Percentiles rank a stretch among this genome's conserved stretches.
Evolutionary conservation across 1,139 yeast species (phyloP).

Genomic region (Oligophagozyma castellii): DNA sequence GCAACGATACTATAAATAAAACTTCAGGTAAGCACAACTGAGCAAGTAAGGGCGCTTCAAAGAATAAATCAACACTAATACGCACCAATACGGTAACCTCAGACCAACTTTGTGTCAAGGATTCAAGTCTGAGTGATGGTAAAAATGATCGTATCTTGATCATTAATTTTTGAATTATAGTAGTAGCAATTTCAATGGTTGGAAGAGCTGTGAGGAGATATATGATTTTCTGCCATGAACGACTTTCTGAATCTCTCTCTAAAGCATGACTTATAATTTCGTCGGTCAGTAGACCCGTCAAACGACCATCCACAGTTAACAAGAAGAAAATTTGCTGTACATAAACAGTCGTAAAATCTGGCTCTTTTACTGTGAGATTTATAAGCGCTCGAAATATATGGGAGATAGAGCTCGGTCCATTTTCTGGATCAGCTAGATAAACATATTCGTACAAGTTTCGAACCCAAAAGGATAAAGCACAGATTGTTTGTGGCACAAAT

Average conservation of each 20-base stretch:
- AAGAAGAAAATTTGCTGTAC: conserved; percentile 61
- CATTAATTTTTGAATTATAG: conserved; percentile 41
- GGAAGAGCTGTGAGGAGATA: conserved; percentile 53
- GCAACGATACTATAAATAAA: conserved; percentile 51
- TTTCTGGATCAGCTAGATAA: conserved; percentile 36
- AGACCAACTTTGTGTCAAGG: conserved; percentile 53
- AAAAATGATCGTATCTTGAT: conserved; percentile 35
- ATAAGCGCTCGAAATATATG: conserved; percentile 53
- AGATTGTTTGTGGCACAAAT: conserved; percentile 24
- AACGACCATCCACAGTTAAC: conserved; percentile 45
- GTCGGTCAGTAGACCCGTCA: conserved; percentile 48
- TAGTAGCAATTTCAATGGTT: conserved; percentile 60
- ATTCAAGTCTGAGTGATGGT: conserved; percentile 31
- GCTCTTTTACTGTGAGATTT: conserved; percentile 36
- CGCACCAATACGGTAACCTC: conserved; percentile 61
- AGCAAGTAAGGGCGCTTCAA: conserved; percentile 55
- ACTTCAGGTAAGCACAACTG: conserved; percentile 63
- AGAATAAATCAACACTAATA: conserved; percentile 53
- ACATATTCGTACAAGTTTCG: conserved; percentile 49
- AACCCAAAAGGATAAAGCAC: conserved; percentile 68
- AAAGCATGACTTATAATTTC: conserved; percentile 64
- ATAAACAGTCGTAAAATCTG: conserved; percentile 32
- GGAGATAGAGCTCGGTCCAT: conserved; percentile 49
- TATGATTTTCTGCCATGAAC: conserved; percentile 50
- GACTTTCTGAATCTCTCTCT: conserved; percentile 61